Conservation (phyloP, 805 yeast species). For the Lipomyces chichibuensis region DNA sequence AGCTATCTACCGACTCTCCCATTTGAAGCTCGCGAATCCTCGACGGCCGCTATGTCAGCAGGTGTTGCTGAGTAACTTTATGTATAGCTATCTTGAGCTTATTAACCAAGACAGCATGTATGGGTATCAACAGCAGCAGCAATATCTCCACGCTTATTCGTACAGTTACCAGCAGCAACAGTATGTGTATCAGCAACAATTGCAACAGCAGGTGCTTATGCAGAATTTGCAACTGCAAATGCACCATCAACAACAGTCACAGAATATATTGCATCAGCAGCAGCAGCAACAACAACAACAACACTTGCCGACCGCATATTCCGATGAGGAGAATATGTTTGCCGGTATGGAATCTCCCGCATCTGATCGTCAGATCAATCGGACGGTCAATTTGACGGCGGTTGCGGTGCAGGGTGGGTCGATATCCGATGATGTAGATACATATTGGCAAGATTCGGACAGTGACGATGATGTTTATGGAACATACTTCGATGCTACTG, state of each 20-base stretch:
- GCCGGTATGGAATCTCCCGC: slow-evolving; percentile 1
- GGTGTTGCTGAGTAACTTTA: slow-evolving; percentile 89
- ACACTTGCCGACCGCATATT: background rate
- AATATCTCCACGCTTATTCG: slow-evolving; percentile 23
- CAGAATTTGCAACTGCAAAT: background rate
- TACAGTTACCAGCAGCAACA: slow-evolving; percentile 20
- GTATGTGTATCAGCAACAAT: slow-evolving; percentile 9
- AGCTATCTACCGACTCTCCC: slow-evolving; percentile 90
- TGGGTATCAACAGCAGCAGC: slow-evolving; percentile 21
- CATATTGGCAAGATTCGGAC: slow-evolving; percentile 13
- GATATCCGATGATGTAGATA: background rate
- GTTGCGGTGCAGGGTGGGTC: background rate
- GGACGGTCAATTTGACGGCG: background rate
- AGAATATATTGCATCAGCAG: background rate
- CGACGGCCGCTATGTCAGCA: slow-evolving; percentile 89
- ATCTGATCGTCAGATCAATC: background rate
- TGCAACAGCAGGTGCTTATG: slow-evolving; percentile 9
- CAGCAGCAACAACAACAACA: background rate
- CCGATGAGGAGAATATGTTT: slow-evolving; percentile 9
- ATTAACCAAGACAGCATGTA: slow-evolving; percentile 69
- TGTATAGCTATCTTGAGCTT: slow-evolving; percentile 94
- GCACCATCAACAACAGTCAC: background rate
- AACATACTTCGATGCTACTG: slow-evolving; percentile 11
- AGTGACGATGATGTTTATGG: slow-evolving; percentile 18
- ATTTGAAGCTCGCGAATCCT: slow-evolving; percentile 91